Evolutionary conservation across 352 stramenopile genomes (phyloP).

Genomic region (Pythium coloratum): DNA sequence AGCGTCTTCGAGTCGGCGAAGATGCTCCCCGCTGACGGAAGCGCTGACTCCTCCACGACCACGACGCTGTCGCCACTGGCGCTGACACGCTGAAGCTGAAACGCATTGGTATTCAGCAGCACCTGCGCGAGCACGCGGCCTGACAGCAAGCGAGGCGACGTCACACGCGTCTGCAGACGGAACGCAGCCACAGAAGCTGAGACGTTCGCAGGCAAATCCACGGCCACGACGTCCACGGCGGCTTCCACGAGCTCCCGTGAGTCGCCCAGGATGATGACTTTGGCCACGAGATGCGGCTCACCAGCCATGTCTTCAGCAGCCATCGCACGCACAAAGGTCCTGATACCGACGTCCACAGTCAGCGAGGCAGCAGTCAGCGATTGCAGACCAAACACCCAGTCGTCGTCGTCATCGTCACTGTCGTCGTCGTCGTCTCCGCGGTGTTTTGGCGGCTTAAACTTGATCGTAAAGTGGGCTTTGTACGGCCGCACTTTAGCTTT

Average conservation of each 20-base stretch:
- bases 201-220: background rate
- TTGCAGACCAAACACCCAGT: background rate
- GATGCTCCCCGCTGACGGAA: background rate
- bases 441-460: background rate
- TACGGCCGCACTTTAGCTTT: background rate
- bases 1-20: background rate
- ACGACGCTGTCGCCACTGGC: slow-evolving; percentile 14
- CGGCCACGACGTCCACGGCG: slow-evolving; percentile 1
- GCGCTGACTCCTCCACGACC: slow-evolving; percentile 4
- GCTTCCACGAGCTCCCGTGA: slow-evolving; percentile 13
- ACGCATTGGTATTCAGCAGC: slow-evolving; percentile 10
- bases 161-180: background rate
- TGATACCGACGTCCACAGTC: slow-evolving; percentile 4
- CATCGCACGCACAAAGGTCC: slow-evolving; percentile 20
- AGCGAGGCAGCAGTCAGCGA: background rate
- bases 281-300: slow-evolving; percentile 9
- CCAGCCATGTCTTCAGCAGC: background rate
- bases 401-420: slow-evolving; percentile 8
- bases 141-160: background rate
- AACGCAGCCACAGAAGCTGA: background rate
- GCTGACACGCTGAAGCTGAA: background rate
- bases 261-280: slow-evolving; percentile 19
- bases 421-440: slow-evolving; percentile 6
- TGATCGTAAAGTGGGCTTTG: background rate
- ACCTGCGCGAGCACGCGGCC: slow-evolving; percentile 17